Evolutionary conservation across 2,329 filamentous ascomycete species (phyloP), one percentile per base, ranked within the genome.

Genomic region (Fusarium siculi): DNA sequence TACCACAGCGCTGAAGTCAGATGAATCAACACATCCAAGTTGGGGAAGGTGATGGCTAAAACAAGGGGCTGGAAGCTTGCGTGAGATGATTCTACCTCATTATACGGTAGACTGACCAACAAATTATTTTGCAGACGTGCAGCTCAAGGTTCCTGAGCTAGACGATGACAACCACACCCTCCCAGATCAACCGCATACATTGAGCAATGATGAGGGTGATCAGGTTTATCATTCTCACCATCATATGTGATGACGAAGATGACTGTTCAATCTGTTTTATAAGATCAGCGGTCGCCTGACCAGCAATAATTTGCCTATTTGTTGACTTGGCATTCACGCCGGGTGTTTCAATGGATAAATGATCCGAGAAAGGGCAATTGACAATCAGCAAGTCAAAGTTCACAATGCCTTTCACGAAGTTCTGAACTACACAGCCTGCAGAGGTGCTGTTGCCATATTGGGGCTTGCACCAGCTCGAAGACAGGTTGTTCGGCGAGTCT

Each of bases 221-320:
- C 52, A 28, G 34, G 9, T 53, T 71, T 47, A 50, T 63, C 43
- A 46, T 40, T 30, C 36, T 23, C 32, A 28, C 28, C 18, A 40
- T 56, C 58, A 53, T 32, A 40, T 43, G 46, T 57, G 58, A 63
- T 23, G 47, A 62, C 34, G 42, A 58, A 55, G 47, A 53, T 53
- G 37, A 57, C 40, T 34, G 47, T 42, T 30, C 25, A 18, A 40
- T 30, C 19, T 57, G 23, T 68, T 53, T 44, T 63, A 47, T 66
- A 73, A 63, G 62, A 69, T 67, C 50, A 39, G 32, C 44, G 30
- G 63, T 74, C 62, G 62, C 36, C 54, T 74, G 72, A 74, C 63
- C 28, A 34, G 30, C 18, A 19, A 28, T 34, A 28, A n/a, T 57
- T n/a, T 55, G 43, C 46, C 53, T 66, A 47, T 59, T 64, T 56